Percentiles rank a stretch among this genome's conserved stretches.
Conservation (phyloP, 108 stramenopile species). For the Halocafeteria seosinensis region DNA sequence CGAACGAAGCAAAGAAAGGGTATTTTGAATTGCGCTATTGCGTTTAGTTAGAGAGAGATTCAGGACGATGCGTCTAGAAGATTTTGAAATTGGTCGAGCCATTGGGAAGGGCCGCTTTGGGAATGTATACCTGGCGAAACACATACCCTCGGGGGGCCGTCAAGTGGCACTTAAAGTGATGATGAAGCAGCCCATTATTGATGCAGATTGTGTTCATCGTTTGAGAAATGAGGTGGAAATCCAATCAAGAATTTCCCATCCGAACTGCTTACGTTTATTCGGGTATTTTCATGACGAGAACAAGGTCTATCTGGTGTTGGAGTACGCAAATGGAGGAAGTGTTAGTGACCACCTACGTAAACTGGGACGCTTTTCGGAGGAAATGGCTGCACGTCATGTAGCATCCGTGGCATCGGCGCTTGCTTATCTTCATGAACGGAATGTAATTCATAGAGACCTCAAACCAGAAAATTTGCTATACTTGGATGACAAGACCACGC, state of each 20-base stretch:
- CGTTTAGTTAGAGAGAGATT: too few species aligned
- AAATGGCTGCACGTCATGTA: neutral
- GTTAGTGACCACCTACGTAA: constrained; percentile 19
- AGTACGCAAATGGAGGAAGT: constrained; percentile 32
- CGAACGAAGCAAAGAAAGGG: too few species aligned
- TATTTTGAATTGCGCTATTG: too few species aligned
- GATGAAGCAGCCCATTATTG: constrained; percentile 14
- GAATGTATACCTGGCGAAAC: constrained; percentile 66
- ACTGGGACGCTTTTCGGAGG: neutral
- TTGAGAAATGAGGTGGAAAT: constrained; percentile 32
- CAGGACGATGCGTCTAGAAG: constrained; percentile 47
- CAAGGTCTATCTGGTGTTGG: constrained; percentile 29
- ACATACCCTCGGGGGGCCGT: neutral
- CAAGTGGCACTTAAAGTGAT: constrained; percentile 35
- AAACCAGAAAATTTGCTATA: neutral
- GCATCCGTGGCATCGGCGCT: neutral
- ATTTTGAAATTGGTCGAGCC: constrained; percentile 89
- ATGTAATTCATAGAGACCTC: neutral
- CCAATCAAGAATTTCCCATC: constrained; percentile 22
- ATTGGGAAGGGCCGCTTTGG: constrained; percentile 87
- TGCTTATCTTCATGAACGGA: neutral
- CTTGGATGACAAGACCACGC: neutral
- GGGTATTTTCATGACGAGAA: constrained; percentile 29
- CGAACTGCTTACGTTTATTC: constrained; percentile 25
- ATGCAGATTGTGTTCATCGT: neutral